Conservation (phyloP, 164 flowering plant genomes). For the Liquidambar formosana region DNA sequence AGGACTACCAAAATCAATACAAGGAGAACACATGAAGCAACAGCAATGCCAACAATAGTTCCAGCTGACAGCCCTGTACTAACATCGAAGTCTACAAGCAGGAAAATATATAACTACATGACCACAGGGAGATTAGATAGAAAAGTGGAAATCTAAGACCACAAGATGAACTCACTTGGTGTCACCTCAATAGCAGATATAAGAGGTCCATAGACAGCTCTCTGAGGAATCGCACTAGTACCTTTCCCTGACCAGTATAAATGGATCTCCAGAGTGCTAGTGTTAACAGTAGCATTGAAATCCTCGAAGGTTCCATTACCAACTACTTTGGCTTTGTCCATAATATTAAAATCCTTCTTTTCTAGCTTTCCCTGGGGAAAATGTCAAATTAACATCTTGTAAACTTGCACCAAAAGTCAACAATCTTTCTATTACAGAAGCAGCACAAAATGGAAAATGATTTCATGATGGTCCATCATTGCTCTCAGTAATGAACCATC, state of each 20-base stretch:
- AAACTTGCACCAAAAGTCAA: not conserved
- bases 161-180: slow-evolving; percentile 55
- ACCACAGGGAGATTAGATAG: not conserved
- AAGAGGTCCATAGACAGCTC: slow-evolving; percentile 83
- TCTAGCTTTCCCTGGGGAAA: slow-evolving; percentile 15
- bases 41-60: slow-evolving; percentile 46
- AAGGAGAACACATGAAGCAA: slow-evolving; percentile 37
- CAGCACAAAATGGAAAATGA: not conserved
- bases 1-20: slow-evolving; percentile 40
- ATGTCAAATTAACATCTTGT: not conserved
- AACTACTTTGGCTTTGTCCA: slow-evolving; percentile 56
- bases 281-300: slow-evolving; percentile 39
- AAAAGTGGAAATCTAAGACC: not conserved
- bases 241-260: slow-evolving; percentile 91
- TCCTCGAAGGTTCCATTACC: slow-evolving; percentile 32
- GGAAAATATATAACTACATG: not conserved
- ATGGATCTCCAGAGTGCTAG: slow-evolving; percentile 67
- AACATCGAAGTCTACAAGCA: not conserved
- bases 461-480: too few relatives aligned
- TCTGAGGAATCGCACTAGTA: slow-evolving; percentile 59
- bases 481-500: too few relatives aligned
- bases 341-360: slow-evolving; percentile 57
- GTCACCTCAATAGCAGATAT: slow-evolving; percentile 78
- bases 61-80: slow-evolving; percentile 28
- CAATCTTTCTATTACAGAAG: not conserved